Evolutionary conservation across 2,329 filamentous ascomycete genomes (phyloP), one percentile per base, ranked within the genome.

Genomic region (Fusarium veterinarium): DNA sequence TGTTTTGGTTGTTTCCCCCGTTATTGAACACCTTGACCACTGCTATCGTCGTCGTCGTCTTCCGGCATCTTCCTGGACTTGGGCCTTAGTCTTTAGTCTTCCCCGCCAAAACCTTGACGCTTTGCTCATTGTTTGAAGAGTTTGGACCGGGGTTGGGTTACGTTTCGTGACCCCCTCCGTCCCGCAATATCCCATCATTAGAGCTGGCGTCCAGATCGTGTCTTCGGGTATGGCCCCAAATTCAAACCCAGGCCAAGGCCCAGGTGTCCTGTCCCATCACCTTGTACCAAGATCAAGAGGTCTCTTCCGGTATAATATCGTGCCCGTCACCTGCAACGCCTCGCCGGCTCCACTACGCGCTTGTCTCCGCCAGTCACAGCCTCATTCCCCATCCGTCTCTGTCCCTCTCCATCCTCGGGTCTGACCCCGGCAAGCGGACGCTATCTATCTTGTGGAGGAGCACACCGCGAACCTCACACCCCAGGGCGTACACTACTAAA

Each of bases 271-370:
- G 59, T 67, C 69, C 63, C 60, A 62, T 72, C 69, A 73, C 69
- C 67, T 70, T 62, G 67, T 73, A 76, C 75, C 77, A 77, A 76
- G 73, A 77, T 73, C 77, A 77, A 77, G 75, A 70, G 67, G 64
- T 72, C 69, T 70, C 71, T 81, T 81, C 80, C 80, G 80, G 73
- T 76, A 80, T 80, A 79, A 80, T 76, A 76, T 81, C 80, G 80
- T 81, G 80, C 44, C 71, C 70, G 67, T 78, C 75, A 76, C 76
- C 74, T 77, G 70, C 75, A 69, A 78, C 70, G 73, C 76, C 72
- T 77, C 75, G 57, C 67, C 56, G 68, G 64, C 60, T 75, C 76
- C 76, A 78, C 76, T 63, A 53, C 76, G 76, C 76, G 76, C 76
- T 78, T 78, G 76, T 77, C 71, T 67, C 67, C 69, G 48, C 73